phyloP scores from a whole-genome alignment of 129 eudicot species.

The Oenanthe sinensis region DNA sequence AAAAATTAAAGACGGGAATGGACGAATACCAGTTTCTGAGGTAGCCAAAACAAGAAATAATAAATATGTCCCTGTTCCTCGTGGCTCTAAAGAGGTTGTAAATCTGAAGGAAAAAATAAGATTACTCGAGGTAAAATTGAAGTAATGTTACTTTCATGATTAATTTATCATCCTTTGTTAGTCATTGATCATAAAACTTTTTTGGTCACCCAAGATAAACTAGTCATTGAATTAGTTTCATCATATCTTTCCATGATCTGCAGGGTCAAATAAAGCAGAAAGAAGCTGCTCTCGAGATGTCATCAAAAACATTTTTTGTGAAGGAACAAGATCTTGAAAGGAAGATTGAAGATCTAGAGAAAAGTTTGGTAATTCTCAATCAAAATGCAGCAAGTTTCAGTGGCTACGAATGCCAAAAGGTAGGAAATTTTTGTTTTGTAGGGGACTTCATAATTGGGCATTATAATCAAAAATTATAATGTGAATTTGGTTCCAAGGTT shows the following conservation, averaged over 20 bases:
- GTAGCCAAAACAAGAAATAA: slow-evolving; percentile 36
- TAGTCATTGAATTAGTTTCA: not conserved
- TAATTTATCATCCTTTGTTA: not conserved
- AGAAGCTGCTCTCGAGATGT: slow-evolving; percentile 53
- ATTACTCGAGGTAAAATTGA: slow-evolving; percentile 67
- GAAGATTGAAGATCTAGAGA: slow-evolving; percentile 54
- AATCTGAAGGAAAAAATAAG: slow-evolving; percentile 69
- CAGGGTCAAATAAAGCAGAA: slow-evolving; percentile 63
- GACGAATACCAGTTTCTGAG: slow-evolving; percentile 26
- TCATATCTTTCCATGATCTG: slow-evolving; percentile 8
- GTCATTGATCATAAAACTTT: not conserved
- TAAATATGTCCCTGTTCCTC: slow-evolving; percentile 32
- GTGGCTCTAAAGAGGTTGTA: slow-evolving; percentile 48
- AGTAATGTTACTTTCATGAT: not conserved
- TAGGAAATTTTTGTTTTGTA: not conserved
- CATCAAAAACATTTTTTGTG: slow-evolving; percentile 55
- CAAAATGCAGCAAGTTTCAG: slow-evolving; percentile 22
- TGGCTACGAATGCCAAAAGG: slow-evolving; percentile 21
- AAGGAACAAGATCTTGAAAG: slow-evolving; percentile 63
- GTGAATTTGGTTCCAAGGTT: not conserved
- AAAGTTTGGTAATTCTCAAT: slow-evolving; percentile 38
- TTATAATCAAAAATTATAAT: not conserved
- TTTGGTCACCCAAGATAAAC: not conserved
- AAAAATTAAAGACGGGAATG: slow-evolving; percentile 49
- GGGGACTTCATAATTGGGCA: not conserved